phyloP scores from a whole-genome alignment of 2,329 filamentous ascomycete genomes.

The Fusarium nelsonii region DNA sequence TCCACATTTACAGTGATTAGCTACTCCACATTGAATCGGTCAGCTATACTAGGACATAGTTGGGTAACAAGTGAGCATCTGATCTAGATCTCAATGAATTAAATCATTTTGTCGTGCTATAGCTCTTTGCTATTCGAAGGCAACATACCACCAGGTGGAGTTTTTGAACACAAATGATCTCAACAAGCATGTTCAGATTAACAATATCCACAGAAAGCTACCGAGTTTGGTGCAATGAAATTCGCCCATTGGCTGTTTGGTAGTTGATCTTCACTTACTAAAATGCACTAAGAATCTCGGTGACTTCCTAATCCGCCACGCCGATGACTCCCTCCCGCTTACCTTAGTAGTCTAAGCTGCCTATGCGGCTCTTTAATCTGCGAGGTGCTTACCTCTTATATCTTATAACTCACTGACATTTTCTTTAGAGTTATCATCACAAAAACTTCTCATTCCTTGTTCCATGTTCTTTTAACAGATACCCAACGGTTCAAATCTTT shows the following conservation, averaged over 20 bases:
- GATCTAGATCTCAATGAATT: background rate
- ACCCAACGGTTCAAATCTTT: no score
- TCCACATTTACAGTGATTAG: no score
- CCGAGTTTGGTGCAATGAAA: background rate
- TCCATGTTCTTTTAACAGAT: no score
- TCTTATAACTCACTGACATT: no score
- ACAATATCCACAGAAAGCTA: background rate
- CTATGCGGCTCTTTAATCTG: no score
- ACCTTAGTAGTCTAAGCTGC: no score
- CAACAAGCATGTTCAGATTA: background rate
- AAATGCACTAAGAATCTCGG: background rate
- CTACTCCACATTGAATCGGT: no score
- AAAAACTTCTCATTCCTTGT: background rate
- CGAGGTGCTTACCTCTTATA: no score
- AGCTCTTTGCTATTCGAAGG: background rate
- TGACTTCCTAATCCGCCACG: conserved; percentile 14
- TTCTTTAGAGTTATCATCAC: background rate
- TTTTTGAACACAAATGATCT: conserved; percentile 1
- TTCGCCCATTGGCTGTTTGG: background rate
- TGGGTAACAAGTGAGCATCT: background rate
- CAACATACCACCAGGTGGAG: conserved; percentile 6
- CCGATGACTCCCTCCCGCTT: conserved; percentile 8
- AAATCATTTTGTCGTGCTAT: no score
- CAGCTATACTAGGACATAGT: no score
- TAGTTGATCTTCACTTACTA: background rate